Base-by-base conservation (phyloP, 2,329 filamentous ascomycete species). In the Juglanconis oblonga region DNA sequence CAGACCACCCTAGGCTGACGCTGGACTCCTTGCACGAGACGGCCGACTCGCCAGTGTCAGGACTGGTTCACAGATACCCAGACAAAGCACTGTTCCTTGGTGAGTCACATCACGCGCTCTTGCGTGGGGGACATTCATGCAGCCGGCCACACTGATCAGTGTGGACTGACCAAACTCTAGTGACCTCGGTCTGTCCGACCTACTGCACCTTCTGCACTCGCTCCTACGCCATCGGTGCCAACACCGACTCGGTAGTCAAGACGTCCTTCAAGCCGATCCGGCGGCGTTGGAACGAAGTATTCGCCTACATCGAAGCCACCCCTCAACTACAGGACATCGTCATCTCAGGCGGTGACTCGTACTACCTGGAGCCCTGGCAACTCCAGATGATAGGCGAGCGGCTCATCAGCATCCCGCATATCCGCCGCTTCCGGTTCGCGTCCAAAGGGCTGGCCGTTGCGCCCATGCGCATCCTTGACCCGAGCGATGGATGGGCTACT, bases 171-270 rank as follows among this genome's bases (percentile, higher is more conserved):
- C 7, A 11, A 1, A n/a, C 33, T 51, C 2, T 57, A 86, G 84
- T 83, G 11, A 81, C 79, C 0, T 84, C 81, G 2, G 80, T 85
- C 14, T 88, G 85, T 65, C 85, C 85, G 0, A 82, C 85, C 0
- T 87, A 87, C 68, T 88, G 86, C 71, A 75, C 78, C 54, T 87
- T 80, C 66, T 88, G 86, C 70, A 88, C 85, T 1, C 79, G 85
- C 10, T 83, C 83, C 0, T 85, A 85, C 63, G 79, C 79, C 0
- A 79, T 88, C 3, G 86, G 86, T 0, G 77, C 72, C 10, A 72
- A 81, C 59, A 88, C 84, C 1, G 77, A 79, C 9, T 74, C 76
- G 0, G 77, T 87, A 3, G 74, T 73, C 31, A 85, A 79, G 65
- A 67, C 67, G 56, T 70, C 72, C 2, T 71, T 77, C 57, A 77